Evolutionary conservation across 1,284 basidiomycete species (phyloP).

Genomic region (Apiotrichum gracile): DNA sequence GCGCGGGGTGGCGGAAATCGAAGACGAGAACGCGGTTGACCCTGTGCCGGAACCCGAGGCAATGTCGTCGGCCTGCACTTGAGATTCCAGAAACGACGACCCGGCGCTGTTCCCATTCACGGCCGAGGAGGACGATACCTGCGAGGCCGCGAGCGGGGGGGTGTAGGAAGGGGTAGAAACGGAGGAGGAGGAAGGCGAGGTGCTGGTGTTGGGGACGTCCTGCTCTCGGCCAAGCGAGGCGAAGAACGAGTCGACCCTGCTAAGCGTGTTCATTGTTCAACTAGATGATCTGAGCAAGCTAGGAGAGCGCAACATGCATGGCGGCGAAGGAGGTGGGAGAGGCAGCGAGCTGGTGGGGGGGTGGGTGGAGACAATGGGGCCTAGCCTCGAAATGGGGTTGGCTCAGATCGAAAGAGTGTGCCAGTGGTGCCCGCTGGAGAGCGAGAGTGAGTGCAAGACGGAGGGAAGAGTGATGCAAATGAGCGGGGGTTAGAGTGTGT

Average conservation of each 20-base stretch:
- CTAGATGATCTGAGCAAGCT: too few species aligned
- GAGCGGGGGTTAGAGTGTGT: too few species aligned
- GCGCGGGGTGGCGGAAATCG: neutral
- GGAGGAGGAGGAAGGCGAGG: neutral
- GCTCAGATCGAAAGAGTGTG: too few species aligned
- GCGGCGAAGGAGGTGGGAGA: too few species aligned
- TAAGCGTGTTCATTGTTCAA: constrained; percentile 7
- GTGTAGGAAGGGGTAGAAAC: neutral
- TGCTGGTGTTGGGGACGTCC: neutral
- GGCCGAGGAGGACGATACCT: neutral
- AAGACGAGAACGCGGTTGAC: neutral
- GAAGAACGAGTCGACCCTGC: constrained; percentile 24
- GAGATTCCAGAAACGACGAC: neutral
- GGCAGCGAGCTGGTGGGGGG: too few species aligned
- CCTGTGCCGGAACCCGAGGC: neutral
- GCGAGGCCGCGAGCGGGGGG: neutral
- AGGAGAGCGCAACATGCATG: too few species aligned
- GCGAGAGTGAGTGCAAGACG: too few species aligned
- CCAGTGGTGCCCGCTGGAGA: too few species aligned
- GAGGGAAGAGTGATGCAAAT: too few species aligned
- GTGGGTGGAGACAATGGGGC: too few species aligned
- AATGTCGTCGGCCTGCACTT: neutral
- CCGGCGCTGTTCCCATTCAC: neutral
- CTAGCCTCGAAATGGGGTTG: too few species aligned
- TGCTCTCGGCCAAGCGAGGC: constrained; percentile 7